Conservation (phyloP, 2,329 filamentous ascomycete genomes). For the Cephalotrichum gorgonifer region DNA sequence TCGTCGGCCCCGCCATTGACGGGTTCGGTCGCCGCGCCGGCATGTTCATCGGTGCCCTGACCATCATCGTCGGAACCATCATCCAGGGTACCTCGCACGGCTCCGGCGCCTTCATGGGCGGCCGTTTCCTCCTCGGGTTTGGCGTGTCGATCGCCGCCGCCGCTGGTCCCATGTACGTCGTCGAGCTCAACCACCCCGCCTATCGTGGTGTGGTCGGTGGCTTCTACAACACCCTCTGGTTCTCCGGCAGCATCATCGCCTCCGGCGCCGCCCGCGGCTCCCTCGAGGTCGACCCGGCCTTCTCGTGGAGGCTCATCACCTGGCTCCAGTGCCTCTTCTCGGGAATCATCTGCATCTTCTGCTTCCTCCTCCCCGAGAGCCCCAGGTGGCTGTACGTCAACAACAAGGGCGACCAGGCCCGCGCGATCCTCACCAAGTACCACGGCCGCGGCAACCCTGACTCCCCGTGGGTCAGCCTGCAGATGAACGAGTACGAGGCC, state of each 20-base stretch:
- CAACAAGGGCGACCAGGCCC: conserved; percentile 23
- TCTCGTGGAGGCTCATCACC: conserved; percentile 29
- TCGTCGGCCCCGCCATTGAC: conserved; percentile 35
- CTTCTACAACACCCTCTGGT: conserved; percentile 37
- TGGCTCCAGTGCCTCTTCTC: conserved; percentile 34
- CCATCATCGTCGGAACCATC: conserved; percentile 25
- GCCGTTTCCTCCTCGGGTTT: conserved; percentile 43
- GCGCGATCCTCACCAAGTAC: conserved; percentile 25
- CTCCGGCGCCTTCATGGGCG: conserved; percentile 42
- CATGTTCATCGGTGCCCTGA: conserved; percentile 31
- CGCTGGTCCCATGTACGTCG: conserved; percentile 52
- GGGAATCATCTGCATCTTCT: conserved; percentile 23
- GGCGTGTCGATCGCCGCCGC: conserved; percentile 49
- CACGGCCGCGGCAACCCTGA: conserved; percentile 33
- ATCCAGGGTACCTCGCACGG: conserved; percentile 21
- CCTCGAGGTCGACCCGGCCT: conserved; percentile 23
- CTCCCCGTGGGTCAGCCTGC: conserved; percentile 32
- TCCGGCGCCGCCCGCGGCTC: conserved; percentile 33
- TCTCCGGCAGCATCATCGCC: conserved; percentile 32
- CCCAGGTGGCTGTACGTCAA: conserved; percentile 31
- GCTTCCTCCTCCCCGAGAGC: conserved; percentile 28
- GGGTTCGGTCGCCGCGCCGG: conserved; percentile 34
- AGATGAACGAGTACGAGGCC: conserved; percentile 32
- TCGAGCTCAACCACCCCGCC: conserved; percentile 52
- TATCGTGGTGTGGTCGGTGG: conserved; percentile 52